phyloP scores from a whole-genome alignment of 2,329 filamentous ascomycete species.

The Albophoma yamanashiensis region DNA sequence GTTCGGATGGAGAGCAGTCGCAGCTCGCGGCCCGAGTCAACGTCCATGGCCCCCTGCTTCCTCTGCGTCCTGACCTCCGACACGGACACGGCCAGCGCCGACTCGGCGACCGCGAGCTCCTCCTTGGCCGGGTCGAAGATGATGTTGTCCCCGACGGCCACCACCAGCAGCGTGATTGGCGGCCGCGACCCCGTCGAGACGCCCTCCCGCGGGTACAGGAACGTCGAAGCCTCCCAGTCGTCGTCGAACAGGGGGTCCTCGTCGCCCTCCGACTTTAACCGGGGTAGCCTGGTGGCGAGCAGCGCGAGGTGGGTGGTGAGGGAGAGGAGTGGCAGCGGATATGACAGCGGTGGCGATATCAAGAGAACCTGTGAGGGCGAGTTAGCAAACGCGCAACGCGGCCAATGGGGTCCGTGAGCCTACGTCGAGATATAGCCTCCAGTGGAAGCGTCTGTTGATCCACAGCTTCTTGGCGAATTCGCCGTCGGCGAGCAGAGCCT shows the following conservation, averaged over 20 bases:
- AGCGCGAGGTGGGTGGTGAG: constrained; percentile 90
- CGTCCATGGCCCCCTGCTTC: constrained; percentile 24
- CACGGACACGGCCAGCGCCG: constrained; percentile 76
- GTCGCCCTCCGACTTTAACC: constrained; percentile 77
- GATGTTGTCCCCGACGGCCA: constrained; percentile 76
- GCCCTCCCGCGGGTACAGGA: constrained; percentile 55
- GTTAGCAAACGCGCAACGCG: constrained; percentile 1
- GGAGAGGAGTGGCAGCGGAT: constrained; percentile 85
- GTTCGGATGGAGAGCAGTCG: constrained; percentile 59
- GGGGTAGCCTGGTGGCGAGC: constrained; percentile 73
- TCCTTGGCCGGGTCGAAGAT: constrained; percentile 89
- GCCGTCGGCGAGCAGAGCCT: constrained; percentile 69
- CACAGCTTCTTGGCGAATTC: constrained; percentile 60
- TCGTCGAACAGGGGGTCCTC: constrained; percentile 98
- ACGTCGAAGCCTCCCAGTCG: constrained; percentile 80
- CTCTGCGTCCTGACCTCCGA: constrained; percentile 30
- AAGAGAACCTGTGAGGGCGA: constrained; percentile 61
- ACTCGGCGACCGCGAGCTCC: constrained; percentile 87
- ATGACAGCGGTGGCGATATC: constrained; percentile 85
- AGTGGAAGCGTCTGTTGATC: constrained; percentile 90
- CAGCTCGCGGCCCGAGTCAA: constrained; percentile 34
- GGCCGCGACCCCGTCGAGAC: constrained; percentile 41
- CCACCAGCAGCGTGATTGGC: constrained; percentile 82
- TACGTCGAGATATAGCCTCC: constrained; percentile 92
- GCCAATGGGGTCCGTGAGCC: constrained; percentile 21